Evolutionary conservation across 2,329 filamentous ascomycete species (phyloP).

Genomic region (Diplodia mutila): DNA sequence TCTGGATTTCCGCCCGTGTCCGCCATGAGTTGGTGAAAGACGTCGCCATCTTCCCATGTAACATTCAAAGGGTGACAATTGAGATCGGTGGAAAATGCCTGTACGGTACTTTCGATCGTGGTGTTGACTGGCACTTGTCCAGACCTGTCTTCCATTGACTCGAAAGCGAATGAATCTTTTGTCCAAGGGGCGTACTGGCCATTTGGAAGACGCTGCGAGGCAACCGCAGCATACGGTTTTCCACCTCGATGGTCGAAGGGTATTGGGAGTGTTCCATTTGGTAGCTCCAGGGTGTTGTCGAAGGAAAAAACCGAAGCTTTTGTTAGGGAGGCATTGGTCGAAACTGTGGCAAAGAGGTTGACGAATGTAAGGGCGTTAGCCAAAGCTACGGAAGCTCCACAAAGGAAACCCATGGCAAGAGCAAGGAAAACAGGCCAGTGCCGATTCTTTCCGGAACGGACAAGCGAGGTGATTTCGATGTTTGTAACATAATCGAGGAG

Average conservation of each 20-base stretch:
- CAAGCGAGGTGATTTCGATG: too few relatives aligned
- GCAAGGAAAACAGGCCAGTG: not conserved
- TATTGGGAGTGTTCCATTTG: not conserved
- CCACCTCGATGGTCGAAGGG: not conserved
- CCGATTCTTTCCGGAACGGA: too few relatives aligned
- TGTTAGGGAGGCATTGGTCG: not conserved
- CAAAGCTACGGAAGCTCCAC: not conserved
- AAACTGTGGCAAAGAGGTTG: not conserved
- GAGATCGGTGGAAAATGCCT: not conserved
- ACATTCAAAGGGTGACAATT: not conserved
- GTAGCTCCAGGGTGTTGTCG: too few relatives aligned
- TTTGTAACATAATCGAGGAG: too few relatives aligned
- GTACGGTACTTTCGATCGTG: too few relatives aligned
- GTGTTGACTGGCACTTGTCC: too few relatives aligned
- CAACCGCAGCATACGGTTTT: not conserved
- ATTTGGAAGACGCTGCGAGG: not conserved
- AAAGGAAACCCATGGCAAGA: not conserved
- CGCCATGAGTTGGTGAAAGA: not conserved
- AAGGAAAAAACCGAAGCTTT: not conserved
- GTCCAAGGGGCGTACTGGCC: not conserved
- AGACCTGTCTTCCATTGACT: not conserved
- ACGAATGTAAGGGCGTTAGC: not conserved
- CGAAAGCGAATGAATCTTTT: not conserved
- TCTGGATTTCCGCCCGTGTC: too few relatives aligned
- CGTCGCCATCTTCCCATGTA: not conserved